Evolutionary conservation across 2,329 filamentous ascomycete species (phyloP).

Genomic region (Chaetomiaceae sp.): DNA sequence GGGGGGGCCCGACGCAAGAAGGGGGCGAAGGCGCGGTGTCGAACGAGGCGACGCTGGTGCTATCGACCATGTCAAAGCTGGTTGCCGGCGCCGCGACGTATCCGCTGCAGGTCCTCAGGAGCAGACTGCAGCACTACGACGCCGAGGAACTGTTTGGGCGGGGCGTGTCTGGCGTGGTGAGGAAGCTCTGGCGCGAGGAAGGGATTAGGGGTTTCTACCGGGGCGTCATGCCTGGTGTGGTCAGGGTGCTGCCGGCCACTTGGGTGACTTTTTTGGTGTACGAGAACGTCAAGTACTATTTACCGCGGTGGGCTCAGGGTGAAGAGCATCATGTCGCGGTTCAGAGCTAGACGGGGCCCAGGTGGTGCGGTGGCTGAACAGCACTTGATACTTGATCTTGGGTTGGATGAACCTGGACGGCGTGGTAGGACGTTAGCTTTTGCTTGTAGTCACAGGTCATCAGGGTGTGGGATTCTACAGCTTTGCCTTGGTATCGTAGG

Average conservation of each 20-base stretch:
- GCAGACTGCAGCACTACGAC: slow-evolving; percentile 83
- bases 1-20: slow-evolving; percentile 17
- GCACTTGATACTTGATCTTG: too few relatives aligned
- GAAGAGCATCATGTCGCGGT: neutral
- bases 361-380: too few relatives aligned
- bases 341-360: slow-evolving; percentile 7
- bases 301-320: slow-evolving; percentile 40
- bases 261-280: slow-evolving; percentile 97
- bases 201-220: slow-evolving; percentile 84
- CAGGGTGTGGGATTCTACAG: too few relatives aligned
- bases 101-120: slow-evolving; percentile 88
- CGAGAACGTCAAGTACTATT: slow-evolving; percentile 78
- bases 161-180: slow-evolving; percentile 62
- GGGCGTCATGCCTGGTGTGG: slow-evolving; percentile 79
- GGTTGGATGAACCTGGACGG: too few relatives aligned
- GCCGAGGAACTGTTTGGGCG: slow-evolving; percentile 67
- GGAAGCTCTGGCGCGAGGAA: slow-evolving; percentile 71
- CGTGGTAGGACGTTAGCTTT: too few relatives aligned
- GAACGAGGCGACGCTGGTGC: slow-evolving; percentile 70
- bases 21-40: slow-evolving; percentile 38
- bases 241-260: slow-evolving; percentile 86
- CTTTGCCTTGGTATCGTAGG: too few relatives aligned
- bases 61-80: slow-evolving; percentile 77
- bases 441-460: too few relatives aligned
- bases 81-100: slow-evolving; percentile 88